These are phyloP conservation scores for Betula pendula DNA, from an alignment of 306 rosid species.

Conservation along the genomic window DNA sequence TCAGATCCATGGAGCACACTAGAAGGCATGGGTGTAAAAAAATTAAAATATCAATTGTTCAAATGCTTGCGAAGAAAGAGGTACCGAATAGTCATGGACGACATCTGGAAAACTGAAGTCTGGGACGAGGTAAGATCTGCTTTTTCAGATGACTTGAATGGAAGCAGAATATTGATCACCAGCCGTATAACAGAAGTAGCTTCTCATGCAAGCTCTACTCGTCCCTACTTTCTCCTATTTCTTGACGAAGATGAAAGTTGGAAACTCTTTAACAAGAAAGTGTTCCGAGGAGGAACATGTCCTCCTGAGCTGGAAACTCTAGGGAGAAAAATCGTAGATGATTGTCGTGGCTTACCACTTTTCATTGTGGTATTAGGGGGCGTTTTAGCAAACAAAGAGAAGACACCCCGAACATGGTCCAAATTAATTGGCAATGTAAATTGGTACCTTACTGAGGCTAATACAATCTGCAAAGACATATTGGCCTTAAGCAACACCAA, in stretches of 20 bases:
- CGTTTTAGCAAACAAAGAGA: neutral
- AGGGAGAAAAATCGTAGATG: neutral
- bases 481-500: neutral
- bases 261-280: constrained; percentile 25
- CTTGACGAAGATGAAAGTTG: constrained; percentile 31
- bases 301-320: neutral
- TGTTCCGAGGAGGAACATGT: neutral
- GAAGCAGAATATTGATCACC: constrained; percentile 30
- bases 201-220: neutral
- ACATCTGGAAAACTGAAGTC: constrained; percentile 15
- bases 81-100: constrained; percentile 15
- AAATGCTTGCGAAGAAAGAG: neutral
- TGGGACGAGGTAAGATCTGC: constrained; percentile 18
- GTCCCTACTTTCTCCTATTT: neutral
- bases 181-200: constrained; percentile 33
- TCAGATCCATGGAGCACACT: no score
- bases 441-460: constrained; percentile 16
- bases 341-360: neutral
- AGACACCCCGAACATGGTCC: constrained; percentile 9
- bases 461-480: neutral
- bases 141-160: constrained; percentile 12
- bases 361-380: neutral
- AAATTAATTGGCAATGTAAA: constrained; percentile 23
- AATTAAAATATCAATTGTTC: neutral
- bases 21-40: neutral